These are phyloP conservation scores for Cyclaneusma minus DNA, from an alignment of 2,329 filamentous ascomycete genomes.

Conservation along the genomic window DNA sequence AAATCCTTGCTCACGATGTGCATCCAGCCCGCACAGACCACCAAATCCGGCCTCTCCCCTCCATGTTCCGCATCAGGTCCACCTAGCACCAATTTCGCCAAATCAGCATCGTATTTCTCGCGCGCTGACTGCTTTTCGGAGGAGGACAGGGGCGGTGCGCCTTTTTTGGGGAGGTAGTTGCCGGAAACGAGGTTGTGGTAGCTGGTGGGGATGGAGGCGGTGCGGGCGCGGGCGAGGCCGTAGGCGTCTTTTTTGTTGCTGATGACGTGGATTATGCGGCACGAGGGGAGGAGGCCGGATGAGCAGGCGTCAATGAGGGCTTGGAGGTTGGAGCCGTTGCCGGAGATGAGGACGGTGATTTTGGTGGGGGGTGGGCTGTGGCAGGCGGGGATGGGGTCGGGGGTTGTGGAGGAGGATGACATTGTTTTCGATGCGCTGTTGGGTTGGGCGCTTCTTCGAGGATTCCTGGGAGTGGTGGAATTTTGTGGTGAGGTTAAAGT, in stretches of 20 bases:
- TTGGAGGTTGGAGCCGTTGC: slow-evolving; percentile 57
- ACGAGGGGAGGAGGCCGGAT: slow-evolving; percentile 24
- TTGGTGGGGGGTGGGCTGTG: slow-evolving; percentile 8
- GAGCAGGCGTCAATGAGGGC: slow-evolving; percentile 35
- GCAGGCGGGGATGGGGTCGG: too few relatives aligned
- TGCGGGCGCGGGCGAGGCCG: slow-evolving; percentile 43
- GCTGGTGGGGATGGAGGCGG: slow-evolving; percentile 42
- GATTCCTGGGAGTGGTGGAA: too few relatives aligned
- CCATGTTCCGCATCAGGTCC: slow-evolving; percentile 25
- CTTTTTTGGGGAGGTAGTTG: slow-evolving; percentile 27
- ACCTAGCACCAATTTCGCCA: slow-evolving; percentile 41
- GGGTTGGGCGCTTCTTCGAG: too few relatives aligned
- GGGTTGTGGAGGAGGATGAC: too few relatives aligned
- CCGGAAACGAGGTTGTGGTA: slow-evolving; percentile 54
- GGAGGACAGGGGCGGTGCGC: too few relatives aligned
- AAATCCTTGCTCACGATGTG: slow-evolving; percentile 49
- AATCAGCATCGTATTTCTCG: slow-evolving; percentile 48
- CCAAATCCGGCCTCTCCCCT: slow-evolving; percentile 34
- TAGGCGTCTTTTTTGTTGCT: slow-evolving; percentile 50
- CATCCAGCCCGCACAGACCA: slow-evolving; percentile 58
- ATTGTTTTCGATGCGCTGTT: too few relatives aligned
- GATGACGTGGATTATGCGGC: slow-evolving; percentile 41
- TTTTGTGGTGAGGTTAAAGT: too few relatives aligned
- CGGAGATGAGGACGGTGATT: slow-evolving; percentile 47
- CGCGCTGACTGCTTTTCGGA: slow-evolving; percentile 31